Evolutionary conservation across 306 rosid genomes (phyloP), one percentile per base, ranked within the genome.

Genomic region (Rosa rugosa): DNA sequence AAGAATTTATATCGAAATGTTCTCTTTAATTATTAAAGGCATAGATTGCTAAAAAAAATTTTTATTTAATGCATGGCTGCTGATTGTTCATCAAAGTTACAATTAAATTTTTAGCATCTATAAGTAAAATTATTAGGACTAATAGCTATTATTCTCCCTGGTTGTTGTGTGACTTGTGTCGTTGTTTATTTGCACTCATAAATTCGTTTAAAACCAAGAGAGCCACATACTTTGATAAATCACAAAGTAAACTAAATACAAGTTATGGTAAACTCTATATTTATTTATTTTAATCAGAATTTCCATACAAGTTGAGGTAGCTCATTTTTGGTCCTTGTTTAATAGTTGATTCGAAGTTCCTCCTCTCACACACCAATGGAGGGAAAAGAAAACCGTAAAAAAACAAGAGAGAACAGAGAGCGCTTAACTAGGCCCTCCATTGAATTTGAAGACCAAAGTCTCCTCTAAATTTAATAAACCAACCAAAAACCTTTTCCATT

Each of bases 391-490:
- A 71, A 56, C 25, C 36, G 18, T 46, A 38, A 8, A 8, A 8
- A 57, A 16, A 13, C 70, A 5, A 57, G 77, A 74, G 45, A 79
- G 65, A 49, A 34, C 17, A 51, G 57, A 73, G 22, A 27, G 60
- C 42, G 59, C 27, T 63, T 76, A 78, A 83, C 72, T 63, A 34
- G 80, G 78, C 2, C 16, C 10, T 77, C 56, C 82, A 46, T 67
- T 73, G 45, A 73, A 38, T 84, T 77, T 22, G 31, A 34, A 45
- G 16, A 14, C 76, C 7, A 62, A 79, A 60, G 44, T 64, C 69
- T 77, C 17, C 11, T 38, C 53, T 56, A 79, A 73, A 82, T 31
- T 80, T 62, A 77, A 18, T 6, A 31, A 76, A 79, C 77, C 78
- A 72, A 50, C 51, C 71, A 71, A 54, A 25, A 5, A 44, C 65